Evolutionary conservation across 495 filamentous ascomycete species (phyloP), one percentile per base, ranked within the genome.

Genomic region (Trichocladium antarcticum): DNA sequence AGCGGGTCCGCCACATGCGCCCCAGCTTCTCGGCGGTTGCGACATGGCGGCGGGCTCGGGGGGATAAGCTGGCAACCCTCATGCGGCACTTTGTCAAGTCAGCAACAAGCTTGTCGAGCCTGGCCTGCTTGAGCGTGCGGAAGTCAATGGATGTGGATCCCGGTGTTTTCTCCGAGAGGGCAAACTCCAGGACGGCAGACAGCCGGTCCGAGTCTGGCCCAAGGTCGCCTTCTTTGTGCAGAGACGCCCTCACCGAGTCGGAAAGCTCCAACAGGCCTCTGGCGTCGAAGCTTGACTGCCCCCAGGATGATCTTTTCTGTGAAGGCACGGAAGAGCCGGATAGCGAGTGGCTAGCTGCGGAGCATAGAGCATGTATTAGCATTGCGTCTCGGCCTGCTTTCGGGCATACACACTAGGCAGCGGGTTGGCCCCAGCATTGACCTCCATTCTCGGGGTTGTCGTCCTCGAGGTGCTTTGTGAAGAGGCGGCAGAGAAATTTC

Each of bases 51-150:
- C 54, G 48, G 32, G 54, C 47, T 36, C 53, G 54, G 0, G 54
- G 45, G n/a, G 55, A 43, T 6, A 55, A 16, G 4, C 44, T 36
- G 6, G 45, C 32, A 5, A 41, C 45, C 8, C 47, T 47, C 31
- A 58, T 45, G 0, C 47, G 55, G 37, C 51, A 55, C 19, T 56
- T 47, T 5, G 64, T 45, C 3, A 73, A 55, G 12, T 69, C 67
- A 14, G 51, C 53, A 0, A 74, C 39, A 29, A 74, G 34, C 54
- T 68, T 71, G 49, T 74, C 71, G 1, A 72, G 64, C 4, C 60
- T 67, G 17, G 71, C 65, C n/a, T 54, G 22, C 47, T 61, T 63
- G 42, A 72, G 62, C 1, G 58, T 61, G 29, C 61, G 55, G 19
- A 66, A 56, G 11, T 61, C 50, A 16, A 56, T 43, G 14, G 56